Percentiles rank a stretch among this genome's conserved stretches.
Evolutionary conservation across 352 stramenopile species (phyloP).

Genomic region (Chrysophaeum taylorii): DNA sequence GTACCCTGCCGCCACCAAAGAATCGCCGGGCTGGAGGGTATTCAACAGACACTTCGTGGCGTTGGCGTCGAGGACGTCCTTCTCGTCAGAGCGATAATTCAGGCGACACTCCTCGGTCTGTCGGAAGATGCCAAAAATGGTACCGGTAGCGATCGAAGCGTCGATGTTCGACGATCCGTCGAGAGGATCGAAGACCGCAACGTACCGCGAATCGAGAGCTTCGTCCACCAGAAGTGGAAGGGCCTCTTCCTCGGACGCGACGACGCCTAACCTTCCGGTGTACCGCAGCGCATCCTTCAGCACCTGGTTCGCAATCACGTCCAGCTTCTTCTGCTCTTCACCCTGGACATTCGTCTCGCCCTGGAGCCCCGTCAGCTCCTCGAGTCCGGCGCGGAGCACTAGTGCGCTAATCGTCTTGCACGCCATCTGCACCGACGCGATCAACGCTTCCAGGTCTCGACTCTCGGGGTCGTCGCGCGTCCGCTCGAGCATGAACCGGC

Average conservation of each 20-base stretch:
- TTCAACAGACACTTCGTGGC: slow-evolving; percentile 40
- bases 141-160: slow-evolving; percentile 95
- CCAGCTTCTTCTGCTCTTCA: slow-evolving; percentile 87
- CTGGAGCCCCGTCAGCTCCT: slow-evolving; percentile 8
- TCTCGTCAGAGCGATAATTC: slow-evolving; percentile 48
- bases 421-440: slow-evolving; percentile 79
- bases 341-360: slow-evolving; percentile 65
- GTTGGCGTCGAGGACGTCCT: slow-evolving; percentile 33
- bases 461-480: background rate
- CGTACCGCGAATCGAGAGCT: slow-evolving; percentile 18
- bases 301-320: slow-evolving; percentile 84
- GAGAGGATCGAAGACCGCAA: slow-evolving; percentile 91
- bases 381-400: slow-evolving; percentile 39
- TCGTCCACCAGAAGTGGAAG: background rate
- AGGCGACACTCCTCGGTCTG: slow-evolving; percentile 18
- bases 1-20: slow-evolving; percentile 88
- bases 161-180: slow-evolving; percentile 97
- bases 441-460: slow-evolving; percentile 37
- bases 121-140: slow-evolving; percentile 93
- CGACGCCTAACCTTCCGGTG: slow-evolving; percentile 79
- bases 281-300: slow-evolving; percentile 53
- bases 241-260: slow-evolving; percentile 81
- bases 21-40: slow-evolving; percentile 68
- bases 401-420: slow-evolving; percentile 90
- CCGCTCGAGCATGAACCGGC: slow-evolving; percentile 7